Conservation (phyloP, 495 filamentous ascomycete species). For the Neurospora terricola region DNA sequence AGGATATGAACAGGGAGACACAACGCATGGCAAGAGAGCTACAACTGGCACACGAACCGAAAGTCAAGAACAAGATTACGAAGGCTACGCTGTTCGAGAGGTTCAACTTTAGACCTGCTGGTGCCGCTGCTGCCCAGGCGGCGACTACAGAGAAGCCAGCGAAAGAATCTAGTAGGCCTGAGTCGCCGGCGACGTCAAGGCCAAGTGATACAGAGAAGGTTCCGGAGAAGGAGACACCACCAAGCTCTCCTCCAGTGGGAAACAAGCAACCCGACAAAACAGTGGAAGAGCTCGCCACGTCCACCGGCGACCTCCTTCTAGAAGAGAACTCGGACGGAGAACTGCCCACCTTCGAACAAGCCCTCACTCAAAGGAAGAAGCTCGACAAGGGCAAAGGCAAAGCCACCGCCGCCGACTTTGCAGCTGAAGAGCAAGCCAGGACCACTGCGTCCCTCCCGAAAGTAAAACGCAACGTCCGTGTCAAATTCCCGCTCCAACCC, state of each 20-base stretch:
- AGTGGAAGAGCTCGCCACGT: not conserved
- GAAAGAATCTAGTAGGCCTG: constrained; percentile 34
- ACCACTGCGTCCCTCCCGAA: constrained; percentile 4
- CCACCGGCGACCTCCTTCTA: not conserved
- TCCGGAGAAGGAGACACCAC: constrained; percentile 31
- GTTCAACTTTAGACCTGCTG: constrained; percentile 57
- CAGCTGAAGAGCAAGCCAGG: constrained; percentile 6
- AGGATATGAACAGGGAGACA: constrained; percentile 89
- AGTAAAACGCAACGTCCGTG: constrained; percentile 30
- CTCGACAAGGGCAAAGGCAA: constrained; percentile 50
- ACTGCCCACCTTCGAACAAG: constrained; percentile 25
- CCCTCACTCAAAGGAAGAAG: constrained; percentile 11
- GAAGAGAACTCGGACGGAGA: constrained; percentile 18
- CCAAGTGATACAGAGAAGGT: not conserved
- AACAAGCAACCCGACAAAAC: constrained; percentile 10
- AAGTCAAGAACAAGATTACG: constrained; percentile 84
- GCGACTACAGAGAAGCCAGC: constrained; percentile 12
- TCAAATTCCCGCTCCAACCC: constrained; percentile 24
- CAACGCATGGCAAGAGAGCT: constrained; percentile 82
- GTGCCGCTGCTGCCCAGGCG: constrained; percentile 18
- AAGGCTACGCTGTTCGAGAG: constrained; percentile 75
- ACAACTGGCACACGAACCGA: constrained; percentile 83
- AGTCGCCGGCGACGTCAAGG: constrained; percentile 18
- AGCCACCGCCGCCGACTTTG: constrained; percentile 22
- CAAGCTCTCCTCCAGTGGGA: constrained; percentile 38